A percentile compares a stretch with the other conserved stretches of the same genome.
phyloP scores from a whole-genome alignment of 2,329 filamentous ascomycete genomes.

The Aspergillus sp. region DNA sequence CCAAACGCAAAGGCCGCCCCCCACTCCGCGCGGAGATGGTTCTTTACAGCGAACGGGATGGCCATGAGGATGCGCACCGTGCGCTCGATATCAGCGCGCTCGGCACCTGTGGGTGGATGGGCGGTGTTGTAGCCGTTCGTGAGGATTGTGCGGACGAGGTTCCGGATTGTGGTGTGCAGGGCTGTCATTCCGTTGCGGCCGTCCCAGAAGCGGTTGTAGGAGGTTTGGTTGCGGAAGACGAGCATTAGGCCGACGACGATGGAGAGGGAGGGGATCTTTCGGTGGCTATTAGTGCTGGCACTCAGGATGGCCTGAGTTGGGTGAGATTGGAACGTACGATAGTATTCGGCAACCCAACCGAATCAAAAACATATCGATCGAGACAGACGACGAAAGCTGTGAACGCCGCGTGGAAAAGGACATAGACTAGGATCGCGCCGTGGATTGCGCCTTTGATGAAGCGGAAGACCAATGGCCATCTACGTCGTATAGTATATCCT shows the following conservation, averaged over 20 bases:
- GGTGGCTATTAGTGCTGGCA: too few relatives aligned
- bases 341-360: slow-evolving; percentile 57
- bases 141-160: slow-evolving; percentile 58
- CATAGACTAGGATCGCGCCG: slow-evolving; percentile 56
- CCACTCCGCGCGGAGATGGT: slow-evolving; percentile 65
- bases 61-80: slow-evolving; percentile 60
- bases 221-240: slow-evolving; percentile 65
- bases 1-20: slow-evolving; percentile 41
- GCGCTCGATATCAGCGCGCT: slow-evolving; percentile 59
- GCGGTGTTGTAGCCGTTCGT: slow-evolving; percentile 45
- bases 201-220: slow-evolving; percentile 66
- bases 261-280: slow-evolving; percentile 58
- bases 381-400: slow-evolving; percentile 60
- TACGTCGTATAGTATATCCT: slow-evolving; percentile 20
- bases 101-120: slow-evolving; percentile 38
- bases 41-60: slow-evolving; percentile 63
- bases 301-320: background rate
- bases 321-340: slow-evolving; percentile 46
- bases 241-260: slow-evolving; percentile 69
- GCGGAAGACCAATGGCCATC: slow-evolving; percentile 63
- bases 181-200: slow-evolving; percentile 58
- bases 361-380: slow-evolving; percentile 51
- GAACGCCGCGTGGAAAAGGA: slow-evolving; percentile 58
- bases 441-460: slow-evolving; percentile 67
- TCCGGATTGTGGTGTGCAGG: slow-evolving; percentile 59